Conservation (phyloP, 768 basidiomycete genomes). For the Podaxis sp. region DNA sequence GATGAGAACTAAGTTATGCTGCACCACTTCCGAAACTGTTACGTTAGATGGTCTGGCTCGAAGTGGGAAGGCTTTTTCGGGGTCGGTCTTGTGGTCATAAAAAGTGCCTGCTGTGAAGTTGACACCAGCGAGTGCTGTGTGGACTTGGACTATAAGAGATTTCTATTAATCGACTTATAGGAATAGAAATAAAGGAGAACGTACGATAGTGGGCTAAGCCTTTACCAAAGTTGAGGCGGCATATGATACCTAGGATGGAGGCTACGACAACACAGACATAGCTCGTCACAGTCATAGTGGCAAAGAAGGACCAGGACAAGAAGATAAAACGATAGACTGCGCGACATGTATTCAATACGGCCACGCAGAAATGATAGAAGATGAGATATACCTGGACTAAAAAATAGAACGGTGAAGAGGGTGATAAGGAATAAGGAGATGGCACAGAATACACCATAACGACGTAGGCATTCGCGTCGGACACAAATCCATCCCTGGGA, state of each 20-base stretch:
- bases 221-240: conserved; percentile 53
- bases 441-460: conserved; percentile 38
- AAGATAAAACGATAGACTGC: conserved; percentile 45
- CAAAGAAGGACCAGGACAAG: conserved; percentile 46
- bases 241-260: conserved; percentile 44
- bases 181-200: not conserved
- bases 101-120: conserved; percentile 13
- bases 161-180: not conserved
- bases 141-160: conserved; percentile 1
- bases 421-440: conserved; percentile 38
- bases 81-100: conserved; percentile 8
- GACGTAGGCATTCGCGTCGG: conserved; percentile 39
- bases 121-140: not conserved
- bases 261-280: conserved; percentile 42
- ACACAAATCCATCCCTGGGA: conserved; percentile 50
- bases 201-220: conserved; percentile 53
- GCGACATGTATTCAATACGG: conserved; percentile 1
- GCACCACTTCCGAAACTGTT: not conserved
- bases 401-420: conserved; percentile 43
- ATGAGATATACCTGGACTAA: conserved; percentile 36
- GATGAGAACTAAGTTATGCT: not conserved
- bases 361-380: not conserved
- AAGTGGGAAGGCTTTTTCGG: not conserved
- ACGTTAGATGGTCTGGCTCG: not conserved
- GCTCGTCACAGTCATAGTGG: conserved; percentile 42